A percentile compares a stretch with the other conserved stretches of the same genome.
phyloP scores from a whole-genome alignment of 495 filamentous ascomycete genomes.

The Mycothermus thermophilus region DNA sequence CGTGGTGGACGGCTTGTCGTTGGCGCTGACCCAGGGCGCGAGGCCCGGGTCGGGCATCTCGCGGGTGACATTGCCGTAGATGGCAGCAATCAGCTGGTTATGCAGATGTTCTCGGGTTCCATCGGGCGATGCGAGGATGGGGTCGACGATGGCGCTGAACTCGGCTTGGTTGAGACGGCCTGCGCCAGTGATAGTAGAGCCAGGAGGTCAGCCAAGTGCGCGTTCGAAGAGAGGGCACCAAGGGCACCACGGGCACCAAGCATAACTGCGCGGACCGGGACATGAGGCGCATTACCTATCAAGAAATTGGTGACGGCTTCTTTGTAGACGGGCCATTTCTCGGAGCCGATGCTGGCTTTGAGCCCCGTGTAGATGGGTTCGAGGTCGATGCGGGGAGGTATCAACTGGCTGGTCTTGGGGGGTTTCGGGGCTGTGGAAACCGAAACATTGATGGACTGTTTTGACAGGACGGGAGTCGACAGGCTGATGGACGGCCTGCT shows the following conservation, averaged over 20 bases:
- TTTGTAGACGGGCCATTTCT: constrained; percentile 84
- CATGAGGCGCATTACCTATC: constrained; percentile 39
- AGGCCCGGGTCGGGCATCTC: constrained; percentile 86
- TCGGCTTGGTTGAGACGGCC: constrained; percentile 79
- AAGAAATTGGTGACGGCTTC: constrained; percentile 67
- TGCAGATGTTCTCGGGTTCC: constrained; percentile 68
- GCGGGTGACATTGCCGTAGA: constrained; percentile 73
- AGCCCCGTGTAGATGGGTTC: constrained; percentile 81
- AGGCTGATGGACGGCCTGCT: constrained; percentile 52
- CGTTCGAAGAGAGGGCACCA: constrained; percentile 1
- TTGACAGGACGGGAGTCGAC: constrained; percentile 44
- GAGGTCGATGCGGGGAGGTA: constrained; percentile 67
- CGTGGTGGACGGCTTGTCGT: constrained; percentile 76
- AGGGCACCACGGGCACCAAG: constrained; percentile 8
- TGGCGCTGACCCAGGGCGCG: constrained; percentile 88
- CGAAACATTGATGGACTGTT: constrained; percentile 47
- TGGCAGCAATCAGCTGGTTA: constrained; percentile 75
- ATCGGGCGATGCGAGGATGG: constrained; percentile 51
- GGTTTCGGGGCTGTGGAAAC: constrained; percentile 43
- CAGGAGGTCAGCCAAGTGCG: no score
- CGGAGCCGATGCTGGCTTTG: constrained; percentile 59
- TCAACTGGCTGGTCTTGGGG: constrained; percentile 51
- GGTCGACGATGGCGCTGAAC: constrained; percentile 60
- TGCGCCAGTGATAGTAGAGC: constrained; percentile 20
- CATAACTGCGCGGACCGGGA: no score